These are phyloP conservation scores for Talaromyces thailandensis DNA, from an alignment of 495 filamentous ascomycete genomes.

Conservation along the genomic window DNA sequence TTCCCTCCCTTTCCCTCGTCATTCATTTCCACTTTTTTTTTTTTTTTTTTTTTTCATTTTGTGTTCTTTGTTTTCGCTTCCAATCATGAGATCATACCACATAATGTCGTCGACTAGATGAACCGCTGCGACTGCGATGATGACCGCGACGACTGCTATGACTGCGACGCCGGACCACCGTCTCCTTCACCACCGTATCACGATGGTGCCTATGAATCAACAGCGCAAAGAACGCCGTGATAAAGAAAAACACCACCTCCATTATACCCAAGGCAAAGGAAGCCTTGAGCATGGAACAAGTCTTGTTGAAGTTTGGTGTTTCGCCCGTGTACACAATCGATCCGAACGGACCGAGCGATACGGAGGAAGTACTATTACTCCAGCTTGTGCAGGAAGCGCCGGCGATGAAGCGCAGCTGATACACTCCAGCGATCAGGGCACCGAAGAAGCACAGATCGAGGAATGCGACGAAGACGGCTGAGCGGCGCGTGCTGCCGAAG, in stretches of 20 bases:
- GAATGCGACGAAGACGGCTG: slow-evolving; percentile 66
- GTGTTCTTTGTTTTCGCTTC: background rate
- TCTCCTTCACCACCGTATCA: slow-evolving; percentile 34
- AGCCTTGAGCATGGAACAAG: slow-evolving; percentile 83
- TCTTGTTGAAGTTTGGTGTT: slow-evolving; percentile 52
- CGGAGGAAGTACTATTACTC: slow-evolving; percentile 34
- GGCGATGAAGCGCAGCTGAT: slow-evolving; percentile 62
- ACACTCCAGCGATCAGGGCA: slow-evolving; percentile 73
- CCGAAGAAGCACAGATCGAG: slow-evolving; percentile 76
- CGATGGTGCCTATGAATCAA: slow-evolving; percentile 40
- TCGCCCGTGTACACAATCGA: slow-evolving; percentile 28
- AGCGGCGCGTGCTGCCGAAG: slow-evolving; percentile 62
- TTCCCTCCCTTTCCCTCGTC: background rate
- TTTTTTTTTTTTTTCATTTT: background rate
- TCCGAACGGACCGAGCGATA: slow-evolving; percentile 55
- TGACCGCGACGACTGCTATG: slow-evolving; percentile 31
- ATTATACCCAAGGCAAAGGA: slow-evolving; percentile 82
- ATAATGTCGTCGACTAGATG: slow-evolving; percentile 28
- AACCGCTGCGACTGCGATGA: slow-evolving; percentile 9
- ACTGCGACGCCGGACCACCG: slow-evolving; percentile 30
- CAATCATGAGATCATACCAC: slow-evolving; percentile 19
- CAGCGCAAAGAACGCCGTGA: slow-evolving; percentile 56
- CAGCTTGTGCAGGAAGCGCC: slow-evolving; percentile 55
- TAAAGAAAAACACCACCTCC: slow-evolving; percentile 72
- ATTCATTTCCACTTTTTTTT: slow-evolving; percentile 6